Base-by-base conservation (phyloP, 148 eudicot genomes). In the Polygonum aviculare region DNA sequence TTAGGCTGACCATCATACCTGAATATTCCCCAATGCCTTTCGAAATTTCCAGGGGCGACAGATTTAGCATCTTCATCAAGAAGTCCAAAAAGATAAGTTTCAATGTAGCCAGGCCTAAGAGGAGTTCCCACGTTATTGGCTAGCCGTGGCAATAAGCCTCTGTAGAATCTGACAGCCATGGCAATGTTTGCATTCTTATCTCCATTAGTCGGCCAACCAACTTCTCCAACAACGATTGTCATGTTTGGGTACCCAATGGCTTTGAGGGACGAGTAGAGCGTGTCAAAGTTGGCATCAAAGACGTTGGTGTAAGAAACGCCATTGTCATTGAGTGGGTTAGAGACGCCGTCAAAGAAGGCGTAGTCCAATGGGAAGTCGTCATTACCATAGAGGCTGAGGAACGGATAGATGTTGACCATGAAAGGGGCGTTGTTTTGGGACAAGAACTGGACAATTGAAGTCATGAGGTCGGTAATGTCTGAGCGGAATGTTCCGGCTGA, bases 131-230 rank as follows among this genome's bases (percentile, higher is more conserved):
- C 88, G 26, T 89, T 89, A 4, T 80, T 76, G 3, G 86, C 90
- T 18, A 94, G 87, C 16, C 85, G 84, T 4, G 93, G 87, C 12
- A 92, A 74, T 31, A 94, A 90, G 45, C 97, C 96, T 15, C 78
- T 85, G 77, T 94, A 92, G 76, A 94, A 94, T 72, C 92, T 87
- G 11, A 78, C 12, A 14, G 98, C 93, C 26, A 60, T 80, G 38
- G 83, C 79, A 21, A 81, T 47, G 45, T 89, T 94, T 3, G 91
- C 98, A 18, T 90, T 84, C 41, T 79, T 84, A 75, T 94, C 96
- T 10, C 98, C 98, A 12, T 92, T 85, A 2, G 98, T 94, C 1
- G 98, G 98, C 98, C 98, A 94, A 4, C 98, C 98, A 3, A 94
- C 89, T 77, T 94, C 98, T 3, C 98, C 98, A 0, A 94, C 89